A percentile compares a stretch with the other conserved stretches of the same genome.
Conservation (phyloP, 2,329 filamentous ascomycete species). For the Pseudogymnoascus sp. region DNA sequence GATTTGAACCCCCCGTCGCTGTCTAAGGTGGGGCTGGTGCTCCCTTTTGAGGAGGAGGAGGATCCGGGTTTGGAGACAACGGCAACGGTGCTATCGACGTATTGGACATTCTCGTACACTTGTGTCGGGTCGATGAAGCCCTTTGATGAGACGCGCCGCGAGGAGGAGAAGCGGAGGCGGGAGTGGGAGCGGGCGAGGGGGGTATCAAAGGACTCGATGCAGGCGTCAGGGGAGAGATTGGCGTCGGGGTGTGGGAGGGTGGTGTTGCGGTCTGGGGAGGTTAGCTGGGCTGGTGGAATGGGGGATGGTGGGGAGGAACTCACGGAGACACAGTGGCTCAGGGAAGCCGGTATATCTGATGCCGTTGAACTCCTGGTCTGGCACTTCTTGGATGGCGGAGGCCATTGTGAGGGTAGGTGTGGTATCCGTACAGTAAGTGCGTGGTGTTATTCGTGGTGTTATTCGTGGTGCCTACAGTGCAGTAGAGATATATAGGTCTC, state of each 20-base stretch:
- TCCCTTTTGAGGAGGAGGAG: background rate
- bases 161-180: constrained; percentile 15
- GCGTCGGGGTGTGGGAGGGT: constrained; percentile 55
- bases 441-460: background rate
- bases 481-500: background rate
- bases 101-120: constrained; percentile 20
- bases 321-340: constrained; percentile 24
- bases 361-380: background rate
- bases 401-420: background rate
- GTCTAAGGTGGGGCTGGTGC: constrained; percentile 11
- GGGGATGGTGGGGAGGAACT: background rate
- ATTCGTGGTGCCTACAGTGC: background rate
- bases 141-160: constrained; percentile 12
- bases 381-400: background rate
- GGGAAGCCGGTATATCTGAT: constrained; percentile 32
- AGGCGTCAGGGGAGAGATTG: constrained; percentile 46
- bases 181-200: constrained; percentile 28
- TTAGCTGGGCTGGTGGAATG: background rate
- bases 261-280: constrained; percentile 42
- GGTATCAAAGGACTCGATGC: constrained; percentile 46
- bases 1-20: constrained; percentile 9
- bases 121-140: constrained; percentile 10
- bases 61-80: background rate
- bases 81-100: constrained; percentile 15
- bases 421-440: background rate